Evolutionary conservation across 2,329 filamentous ascomycete genomes (phyloP).

Genomic region (Tolypocladium tropicale): DNA sequence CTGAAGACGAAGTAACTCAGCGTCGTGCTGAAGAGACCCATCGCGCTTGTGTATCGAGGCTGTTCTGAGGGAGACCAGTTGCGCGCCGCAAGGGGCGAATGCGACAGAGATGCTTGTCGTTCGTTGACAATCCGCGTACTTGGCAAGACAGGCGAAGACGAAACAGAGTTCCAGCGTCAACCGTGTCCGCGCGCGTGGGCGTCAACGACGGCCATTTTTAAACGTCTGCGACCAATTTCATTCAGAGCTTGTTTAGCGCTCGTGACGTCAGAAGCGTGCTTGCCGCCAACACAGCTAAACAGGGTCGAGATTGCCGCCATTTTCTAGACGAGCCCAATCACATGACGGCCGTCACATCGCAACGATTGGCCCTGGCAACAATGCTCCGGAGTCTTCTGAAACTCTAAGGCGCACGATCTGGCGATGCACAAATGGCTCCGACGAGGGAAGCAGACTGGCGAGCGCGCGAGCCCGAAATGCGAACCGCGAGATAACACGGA

Average conservation of each 20-base stretch:
- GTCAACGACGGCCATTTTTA: neutral
- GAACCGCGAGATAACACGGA: neutral
- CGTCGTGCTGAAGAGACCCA: conserved; percentile 35
- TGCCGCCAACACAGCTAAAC: neutral
- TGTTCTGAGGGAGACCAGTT: neutral
- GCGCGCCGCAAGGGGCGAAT: neutral
- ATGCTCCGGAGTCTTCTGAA: neutral
- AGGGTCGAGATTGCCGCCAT: neutral
- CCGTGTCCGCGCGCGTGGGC: neutral
- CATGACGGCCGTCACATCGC: neutral
- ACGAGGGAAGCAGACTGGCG: no score
- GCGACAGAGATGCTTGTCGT: neutral
- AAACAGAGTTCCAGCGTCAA: neutral
- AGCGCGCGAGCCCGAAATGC: neutral
- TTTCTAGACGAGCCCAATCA: neutral
- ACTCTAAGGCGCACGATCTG: neutral
- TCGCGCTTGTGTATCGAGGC: conserved; percentile 12
- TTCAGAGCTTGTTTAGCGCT: neutral
- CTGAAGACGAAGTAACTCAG: conserved; percentile 45
- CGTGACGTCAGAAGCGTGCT: neutral
- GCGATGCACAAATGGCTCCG: neutral
- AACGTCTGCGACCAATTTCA: neutral
- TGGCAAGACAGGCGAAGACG: neutral
- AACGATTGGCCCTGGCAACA: neutral
- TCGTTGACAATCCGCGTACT: neutral